phyloP scores from a whole-genome alignment of 2,329 filamentous ascomycete species.

The Penicillium sp. region DNA sequence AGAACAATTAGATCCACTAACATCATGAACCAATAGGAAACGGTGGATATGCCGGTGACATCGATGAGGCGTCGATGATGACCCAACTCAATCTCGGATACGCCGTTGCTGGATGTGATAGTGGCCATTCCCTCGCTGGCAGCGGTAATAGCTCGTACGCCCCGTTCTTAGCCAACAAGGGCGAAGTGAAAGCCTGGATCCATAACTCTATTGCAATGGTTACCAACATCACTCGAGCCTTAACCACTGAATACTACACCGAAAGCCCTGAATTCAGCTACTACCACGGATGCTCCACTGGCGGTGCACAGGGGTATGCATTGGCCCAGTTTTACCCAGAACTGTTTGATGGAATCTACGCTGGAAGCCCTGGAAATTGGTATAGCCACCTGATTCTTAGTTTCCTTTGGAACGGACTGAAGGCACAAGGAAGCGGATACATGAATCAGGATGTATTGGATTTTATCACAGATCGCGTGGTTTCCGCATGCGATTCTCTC shows the following conservation, averaged over 20 bases:
- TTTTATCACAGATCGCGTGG: neutral
- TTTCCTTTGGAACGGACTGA: constrained; percentile 16
- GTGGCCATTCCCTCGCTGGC: constrained; percentile 3
- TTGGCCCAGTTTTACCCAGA: constrained; percentile 43
- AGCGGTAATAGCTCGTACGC: neutral
- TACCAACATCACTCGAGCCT: constrained; percentile 18
- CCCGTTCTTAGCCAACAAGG: too few relatives aligned
- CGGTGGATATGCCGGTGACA: constrained; percentile 8
- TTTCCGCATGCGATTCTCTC: too few relatives aligned
- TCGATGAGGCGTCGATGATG: constrained; percentile 6
- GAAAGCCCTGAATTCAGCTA: constrained; percentile 36
- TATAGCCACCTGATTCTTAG: constrained; percentile 28
- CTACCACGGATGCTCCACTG: constrained; percentile 45
- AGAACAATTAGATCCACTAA: too few relatives aligned
- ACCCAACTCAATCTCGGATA: constrained; percentile 7
- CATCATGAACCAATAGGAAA: neutral
- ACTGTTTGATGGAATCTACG: constrained; percentile 47
- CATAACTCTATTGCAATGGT: too few relatives aligned
- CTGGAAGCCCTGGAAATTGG: constrained; percentile 44
- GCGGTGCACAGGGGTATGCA: constrained; percentile 46
- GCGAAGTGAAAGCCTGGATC: too few relatives aligned
- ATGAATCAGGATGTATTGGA: constrained; percentile 7
- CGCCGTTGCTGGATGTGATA: constrained; percentile 2
- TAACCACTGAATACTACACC: constrained; percentile 38
- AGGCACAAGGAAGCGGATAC: neutral